These are phyloP conservation scores for Cymbidium sinense DNA, from an alignment of 106 monocot genomes.

Conservation along the genomic window DNA sequence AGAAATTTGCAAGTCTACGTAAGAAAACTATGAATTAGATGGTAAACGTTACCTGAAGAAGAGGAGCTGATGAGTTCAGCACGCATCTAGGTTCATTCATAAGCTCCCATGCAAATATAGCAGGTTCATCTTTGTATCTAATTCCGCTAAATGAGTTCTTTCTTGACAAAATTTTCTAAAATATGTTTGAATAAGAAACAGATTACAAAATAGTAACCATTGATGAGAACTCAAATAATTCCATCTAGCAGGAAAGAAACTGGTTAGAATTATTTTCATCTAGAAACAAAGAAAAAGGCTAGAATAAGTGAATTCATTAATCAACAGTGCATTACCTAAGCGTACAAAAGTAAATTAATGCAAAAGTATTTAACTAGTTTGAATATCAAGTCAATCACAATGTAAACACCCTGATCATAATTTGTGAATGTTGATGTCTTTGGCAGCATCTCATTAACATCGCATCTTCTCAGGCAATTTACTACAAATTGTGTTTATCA, in stretches of 20 bases:
- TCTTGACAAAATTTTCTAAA: constrained; percentile 71
- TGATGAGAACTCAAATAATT: not conserved
- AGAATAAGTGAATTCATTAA: not conserved
- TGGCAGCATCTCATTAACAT: not conserved
- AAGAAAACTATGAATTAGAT: not conserved
- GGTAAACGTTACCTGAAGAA: constrained; percentile 52
- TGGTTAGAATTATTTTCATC: not conserved
- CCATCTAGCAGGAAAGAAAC: not conserved
- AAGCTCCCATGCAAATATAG: constrained; percentile 97
- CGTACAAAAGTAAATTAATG: too few relatives aligned
- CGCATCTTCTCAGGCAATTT: not conserved
- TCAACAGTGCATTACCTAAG: too few relatives aligned
- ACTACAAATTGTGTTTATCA: not conserved
- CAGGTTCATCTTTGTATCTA: constrained; percentile 77
- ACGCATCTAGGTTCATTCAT: constrained; percentile 89
- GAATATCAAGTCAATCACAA: not conserved
- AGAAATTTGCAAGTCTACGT: not conserved
- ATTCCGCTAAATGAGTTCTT: constrained; percentile 74
- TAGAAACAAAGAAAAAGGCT: not conserved
- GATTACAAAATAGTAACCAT: not conserved
- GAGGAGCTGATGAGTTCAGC: constrained; percentile 65
- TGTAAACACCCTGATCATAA: not conserved
- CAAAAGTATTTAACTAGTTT: not conserved
- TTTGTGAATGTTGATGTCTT: not conserved
- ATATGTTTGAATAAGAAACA: constrained; percentile 5